Percentiles rank a stretch among this genome's conserved stretches.
phyloP scores from a whole-genome alignment of 805 yeast genomes.

The Kodamaea kaohsiungensis region DNA sequence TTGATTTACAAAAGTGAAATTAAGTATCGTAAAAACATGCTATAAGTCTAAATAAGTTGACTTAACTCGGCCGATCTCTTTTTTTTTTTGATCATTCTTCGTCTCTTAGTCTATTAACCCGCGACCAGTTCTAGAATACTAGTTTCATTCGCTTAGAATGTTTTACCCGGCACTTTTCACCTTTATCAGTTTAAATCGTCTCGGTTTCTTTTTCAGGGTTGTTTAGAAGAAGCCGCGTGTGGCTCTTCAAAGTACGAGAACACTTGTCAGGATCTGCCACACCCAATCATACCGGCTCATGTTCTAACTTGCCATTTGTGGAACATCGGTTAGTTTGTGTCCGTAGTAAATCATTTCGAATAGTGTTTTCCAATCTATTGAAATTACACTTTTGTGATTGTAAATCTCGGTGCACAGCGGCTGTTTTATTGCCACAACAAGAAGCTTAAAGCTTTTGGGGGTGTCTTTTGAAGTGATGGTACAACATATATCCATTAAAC shows the following conservation, averaged over 20 bases:
- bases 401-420: slow-evolving; percentile 1
- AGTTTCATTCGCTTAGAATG: background rate
- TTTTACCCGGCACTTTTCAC: background rate
- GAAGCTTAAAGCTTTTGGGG: background rate
- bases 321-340: background rate
- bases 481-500: background rate
- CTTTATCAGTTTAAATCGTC: background rate
- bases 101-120: background rate
- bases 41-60: no score
- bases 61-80: no score
- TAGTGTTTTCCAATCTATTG: background rate
- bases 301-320: background rate
- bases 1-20: no score
- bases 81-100: no score
- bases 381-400: background rate
- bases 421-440: background rate
- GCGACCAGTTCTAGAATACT: background rate
- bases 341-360: no score
- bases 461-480: background rate
- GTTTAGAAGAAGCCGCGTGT: background rate
- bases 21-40: no score
- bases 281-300: background rate
- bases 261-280: background rate
- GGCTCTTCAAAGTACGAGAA: background rate
- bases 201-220: background rate